Evolutionary conservation across 1,284 basidiomycete genomes (phyloP).

Genomic region (Cutaneotrichosporon cutaneum): DNA sequence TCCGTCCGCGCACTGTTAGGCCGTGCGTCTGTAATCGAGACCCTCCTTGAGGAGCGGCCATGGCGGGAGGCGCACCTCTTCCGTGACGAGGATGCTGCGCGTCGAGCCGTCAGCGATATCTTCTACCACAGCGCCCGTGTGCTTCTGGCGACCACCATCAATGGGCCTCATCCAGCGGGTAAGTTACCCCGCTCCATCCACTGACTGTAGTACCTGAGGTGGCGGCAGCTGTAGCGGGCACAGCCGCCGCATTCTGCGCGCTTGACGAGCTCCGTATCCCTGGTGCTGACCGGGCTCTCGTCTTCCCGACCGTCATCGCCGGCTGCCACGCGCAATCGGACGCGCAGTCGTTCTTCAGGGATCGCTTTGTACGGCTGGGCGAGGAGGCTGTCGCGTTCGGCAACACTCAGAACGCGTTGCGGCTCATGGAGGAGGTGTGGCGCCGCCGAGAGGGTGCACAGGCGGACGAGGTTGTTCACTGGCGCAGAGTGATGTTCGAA

Average conservation of each 20-base stretch:
- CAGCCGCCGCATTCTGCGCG: slow-evolving; percentile 51
- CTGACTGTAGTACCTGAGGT: slow-evolving; percentile 25
- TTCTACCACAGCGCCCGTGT: slow-evolving; percentile 30
- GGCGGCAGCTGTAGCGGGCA: slow-evolving; percentile 51
- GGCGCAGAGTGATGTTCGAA: slow-evolving; percentile 30
- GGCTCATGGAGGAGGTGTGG: slow-evolving; percentile 66
- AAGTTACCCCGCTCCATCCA: background rate
- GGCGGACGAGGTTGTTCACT: slow-evolving; percentile 14
- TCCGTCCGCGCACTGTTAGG: slow-evolving; percentile 59
- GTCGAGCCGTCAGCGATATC: slow-evolving; percentile 25
- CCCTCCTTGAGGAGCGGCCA: slow-evolving; percentile 33
- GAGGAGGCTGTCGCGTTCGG: slow-evolving; percentile 57
- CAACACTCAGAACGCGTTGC: slow-evolving; percentile 62
- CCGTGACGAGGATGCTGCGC: slow-evolving; percentile 1
- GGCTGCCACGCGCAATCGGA: slow-evolving; percentile 28
- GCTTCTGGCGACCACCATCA: slow-evolving; percentile 26
- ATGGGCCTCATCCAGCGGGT: slow-evolving; percentile 28
- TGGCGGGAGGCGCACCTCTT: slow-evolving; percentile 26
- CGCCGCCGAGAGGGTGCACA: slow-evolving; percentile 29
- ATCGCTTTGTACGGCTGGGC: slow-evolving; percentile 56
- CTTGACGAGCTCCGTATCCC: slow-evolving; percentile 45
- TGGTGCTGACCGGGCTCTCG: slow-evolving; percentile 72
- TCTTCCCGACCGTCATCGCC: slow-evolving; percentile 35
- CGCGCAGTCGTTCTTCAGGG: slow-evolving; percentile 57
- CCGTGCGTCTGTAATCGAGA: slow-evolving; percentile 60